Conservation (phyloP, 2,329 filamentous ascomycete species). For the Microsporum ferrugineum region DNA sequence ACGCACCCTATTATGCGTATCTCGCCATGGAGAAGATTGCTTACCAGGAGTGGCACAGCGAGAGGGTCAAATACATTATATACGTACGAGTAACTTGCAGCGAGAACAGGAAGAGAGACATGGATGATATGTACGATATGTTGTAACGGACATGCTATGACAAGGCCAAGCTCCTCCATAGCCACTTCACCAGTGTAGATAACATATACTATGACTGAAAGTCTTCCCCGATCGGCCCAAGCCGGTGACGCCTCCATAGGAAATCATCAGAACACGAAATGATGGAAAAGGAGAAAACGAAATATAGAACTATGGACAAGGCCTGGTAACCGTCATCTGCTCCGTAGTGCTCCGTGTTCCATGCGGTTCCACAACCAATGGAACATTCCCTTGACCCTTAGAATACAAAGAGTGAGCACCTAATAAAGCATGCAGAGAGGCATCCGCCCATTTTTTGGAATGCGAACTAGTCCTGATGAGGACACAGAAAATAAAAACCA, state of each 20-base stretch:
- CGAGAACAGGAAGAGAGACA: not conserved
- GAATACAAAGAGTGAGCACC: not conserved
- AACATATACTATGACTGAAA: not conserved
- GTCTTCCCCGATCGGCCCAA: not conserved
- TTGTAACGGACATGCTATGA: not conserved
- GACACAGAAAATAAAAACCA: not conserved
- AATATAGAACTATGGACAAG: not conserved
- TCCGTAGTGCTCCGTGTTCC: not conserved
- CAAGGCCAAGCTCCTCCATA: not conserved
- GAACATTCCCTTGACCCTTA: not conserved
- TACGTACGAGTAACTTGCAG: too few species aligned
- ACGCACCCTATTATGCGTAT: too few species aligned
- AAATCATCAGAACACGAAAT: not conserved
- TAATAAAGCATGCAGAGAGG: not conserved
- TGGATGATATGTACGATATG: not conserved
- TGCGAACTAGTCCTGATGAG: not conserved
- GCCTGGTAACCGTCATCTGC: slow-evolving; percentile 1
- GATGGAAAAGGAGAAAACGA: not conserved
- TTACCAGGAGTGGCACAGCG: too few species aligned
- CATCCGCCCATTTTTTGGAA: slow-evolving; percentile 1
- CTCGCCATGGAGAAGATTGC: too few species aligned
- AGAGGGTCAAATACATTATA: too few species aligned
- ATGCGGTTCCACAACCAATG: not conserved
- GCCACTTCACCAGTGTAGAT: not conserved
- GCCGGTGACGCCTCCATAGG: not conserved